Base-by-base conservation (phyloP, 2,329 filamentous ascomycete species). In the Anthostomella pinea region DNA sequence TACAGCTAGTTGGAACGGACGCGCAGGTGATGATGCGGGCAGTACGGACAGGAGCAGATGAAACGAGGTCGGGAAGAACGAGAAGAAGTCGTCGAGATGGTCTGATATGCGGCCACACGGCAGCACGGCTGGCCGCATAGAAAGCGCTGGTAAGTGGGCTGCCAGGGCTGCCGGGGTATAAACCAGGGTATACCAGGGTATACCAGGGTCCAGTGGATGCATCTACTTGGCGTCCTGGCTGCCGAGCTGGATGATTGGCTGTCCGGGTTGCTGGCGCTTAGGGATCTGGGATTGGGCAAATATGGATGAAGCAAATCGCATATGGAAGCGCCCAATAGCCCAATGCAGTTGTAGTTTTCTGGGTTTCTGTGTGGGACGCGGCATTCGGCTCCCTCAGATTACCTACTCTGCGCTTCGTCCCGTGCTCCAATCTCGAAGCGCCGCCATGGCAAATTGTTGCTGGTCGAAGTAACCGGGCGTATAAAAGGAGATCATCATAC, bases 321-420 rank as follows among this genome's bases (percentile, higher is more conserved):
- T 46, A 23, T 47, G 43, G 46, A 57, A 55, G 49, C 54, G 53
- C 54, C 53, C 45, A 49, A 51, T 52, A 45, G 34, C 41, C 44
- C 44, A 42, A 51, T 42, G 35, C 33, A 40, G 22, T 18, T 39
- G 19, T 18, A 30, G n/a, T n/a, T n/a, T n/a, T n/a, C n/a, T n/a
- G n/a, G n/a, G n/a, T n/a, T n/a, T n/a, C n/a, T n/a, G n/a, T n/a
- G n/a, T n/a, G n/a, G n/a, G n/a, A 28, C 19, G 11, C 24, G 24
- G 19, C 25, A 29, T 16, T 21, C 26, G 24, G 24, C 24, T 26
- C 24, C 24, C 24, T 26, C 21, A 23, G 21, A n/a, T n/a, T 18
- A 18, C 9, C 13, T 29, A 9, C 24, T 21, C 18, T 9, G n/a
- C 8, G 11, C 14, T 10, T 11, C 8, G 32, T 34, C 11, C 23